Percentiles rank a stretch among this genome's conserved stretches.
These are phyloP conservation scores for Trichomonascaceae sp. DNA, from an alignment of 1,139 yeast species.

Conservation along the genomic window DNA sequence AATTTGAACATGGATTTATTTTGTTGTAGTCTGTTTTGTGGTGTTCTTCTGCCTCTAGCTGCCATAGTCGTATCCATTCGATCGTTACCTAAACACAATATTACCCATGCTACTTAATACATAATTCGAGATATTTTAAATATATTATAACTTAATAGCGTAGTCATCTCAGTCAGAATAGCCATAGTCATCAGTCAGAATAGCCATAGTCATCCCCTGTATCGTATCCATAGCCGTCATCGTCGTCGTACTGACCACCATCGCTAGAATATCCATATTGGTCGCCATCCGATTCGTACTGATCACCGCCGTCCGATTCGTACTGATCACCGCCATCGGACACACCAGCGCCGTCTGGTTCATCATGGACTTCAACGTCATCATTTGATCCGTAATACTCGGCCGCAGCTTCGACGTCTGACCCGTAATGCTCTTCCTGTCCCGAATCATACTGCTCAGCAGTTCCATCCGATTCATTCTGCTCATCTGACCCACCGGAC, in stretches of 20 bases:
- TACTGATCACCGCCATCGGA: background rate
- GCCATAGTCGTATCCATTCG: too few species aligned
- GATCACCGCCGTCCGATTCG: background rate
- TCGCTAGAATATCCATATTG: background rate
- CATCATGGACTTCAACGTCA: slow-evolving; percentile 57
- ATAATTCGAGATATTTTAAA: background rate
- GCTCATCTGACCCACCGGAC: background rate
- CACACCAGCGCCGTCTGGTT: background rate
- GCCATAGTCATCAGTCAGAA: slow-evolving; percentile 2
- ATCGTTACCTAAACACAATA: background rate
- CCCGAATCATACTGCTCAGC: background rate
- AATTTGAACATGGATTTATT: too few species aligned
- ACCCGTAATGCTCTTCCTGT: background rate
- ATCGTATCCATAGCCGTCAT: background rate
- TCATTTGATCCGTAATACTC: too few species aligned
- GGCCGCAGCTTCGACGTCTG: background rate
- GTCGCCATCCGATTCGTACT: slow-evolving; percentile 1
- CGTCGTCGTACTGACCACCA: background rate
- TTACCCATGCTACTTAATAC: background rate
- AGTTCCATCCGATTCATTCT: background rate
- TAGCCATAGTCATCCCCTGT: background rate
- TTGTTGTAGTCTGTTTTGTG: too few species aligned
- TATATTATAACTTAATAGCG: too few species aligned
- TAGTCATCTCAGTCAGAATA: background rate
- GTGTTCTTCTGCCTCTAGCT: too few species aligned